Evolutionary conservation across 2,329 filamentous ascomycete genomes (phyloP).

Genomic region (Paecilomyces niveus): DNA sequence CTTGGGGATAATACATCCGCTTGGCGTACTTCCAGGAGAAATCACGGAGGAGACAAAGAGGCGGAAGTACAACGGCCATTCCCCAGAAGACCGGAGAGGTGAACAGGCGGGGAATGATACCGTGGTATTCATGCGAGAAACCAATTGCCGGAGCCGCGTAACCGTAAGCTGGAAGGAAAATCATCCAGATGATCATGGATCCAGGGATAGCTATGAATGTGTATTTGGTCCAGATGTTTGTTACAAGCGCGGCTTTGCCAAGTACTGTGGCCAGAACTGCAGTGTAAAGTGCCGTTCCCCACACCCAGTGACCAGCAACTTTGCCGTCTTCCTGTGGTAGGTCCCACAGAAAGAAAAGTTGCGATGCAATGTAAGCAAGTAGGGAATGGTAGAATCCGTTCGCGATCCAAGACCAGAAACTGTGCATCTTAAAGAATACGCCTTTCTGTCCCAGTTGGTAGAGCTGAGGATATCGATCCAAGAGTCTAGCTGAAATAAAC

Average conservation of each 20-base stretch:
- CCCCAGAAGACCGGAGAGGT: conserved; percentile 82
- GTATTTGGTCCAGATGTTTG: conserved; percentile 98
- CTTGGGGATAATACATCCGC: conserved; percentile 92
- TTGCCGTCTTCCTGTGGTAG: conserved; percentile 71
- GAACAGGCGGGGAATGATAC: conserved; percentile 75
- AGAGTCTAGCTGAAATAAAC: conserved; percentile 85
- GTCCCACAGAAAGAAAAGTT: conserved; percentile 76
- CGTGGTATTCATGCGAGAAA: conserved; percentile 77
- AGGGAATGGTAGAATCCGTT: conserved; percentile 96
- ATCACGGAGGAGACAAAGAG: conserved; percentile 77
- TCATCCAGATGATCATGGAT: conserved; percentile 84
- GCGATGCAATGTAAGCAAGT: conserved; percentile 77
- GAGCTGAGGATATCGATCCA: conserved; percentile 93
- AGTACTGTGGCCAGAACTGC: conserved; percentile 89
- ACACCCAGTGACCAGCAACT: conserved; percentile 91
- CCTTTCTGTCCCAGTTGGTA: conserved; percentile 92
- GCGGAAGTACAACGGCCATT: conserved; percentile 72
- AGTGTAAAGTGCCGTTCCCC: conserved; percentile 92
- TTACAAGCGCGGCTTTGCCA: conserved; percentile 88
- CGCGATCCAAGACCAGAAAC: conserved; percentile 85
- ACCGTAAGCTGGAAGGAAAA: conserved; percentile 81
- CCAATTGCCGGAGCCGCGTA: conserved; percentile 74
- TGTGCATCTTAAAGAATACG: conserved; percentile 85
- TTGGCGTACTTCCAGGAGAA: conserved; percentile 97
- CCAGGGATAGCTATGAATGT: conserved; percentile 92